Evolutionary conservation across 352 stramenopile genomes (phyloP), one percentile per base, ranked within the genome.

Genomic region (Phytophthora pseudosyringae): DNA sequence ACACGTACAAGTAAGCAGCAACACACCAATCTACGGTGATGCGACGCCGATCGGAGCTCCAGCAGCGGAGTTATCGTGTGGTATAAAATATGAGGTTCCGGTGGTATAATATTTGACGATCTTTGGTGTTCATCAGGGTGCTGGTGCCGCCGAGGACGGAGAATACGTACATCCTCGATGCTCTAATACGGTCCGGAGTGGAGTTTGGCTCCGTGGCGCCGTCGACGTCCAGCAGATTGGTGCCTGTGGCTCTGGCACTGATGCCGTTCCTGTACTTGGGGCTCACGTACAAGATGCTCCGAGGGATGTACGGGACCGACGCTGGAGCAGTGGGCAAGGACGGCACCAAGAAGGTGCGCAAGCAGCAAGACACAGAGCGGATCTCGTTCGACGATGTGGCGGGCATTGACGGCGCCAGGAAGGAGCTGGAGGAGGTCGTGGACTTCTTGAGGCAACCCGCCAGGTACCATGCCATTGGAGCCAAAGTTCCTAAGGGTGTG

Each of bases 401-500:
- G 0, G 96, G 95, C 28, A 98, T 97, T 52, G 94, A 98, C 68
- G 78, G 67, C n/a, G 94, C 94, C n/a, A 97, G 97, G 35, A 77
- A 96, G 53, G 94, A 98, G 58, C 74, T 99, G 12, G 85, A 90
- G 74, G 71, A 98, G 92, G 80, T 99, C 8, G 96, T 99, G 10
- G 95, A 98, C 67, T 98, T 98, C 61, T 75, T 99, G 54, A 90
- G 95, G 52, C 78, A 97, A 39, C 95, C 95, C 0, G 71, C 87
- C 55, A 87, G 90, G 16, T 99, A 98, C 78, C 88, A 93, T 28
- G 85, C 86, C 26, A 98, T 98, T 67, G 96, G 96, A 26, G 97
- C 93, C 41, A 89, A 91, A 47, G 93, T 98, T 26, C 95, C 95
- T 5, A 94, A 91, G 49, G 96, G 96, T 51, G 93, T 98, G 50